Conservation (phyloP, 768 basidiomycete species). For the Mycena metata region DNA sequence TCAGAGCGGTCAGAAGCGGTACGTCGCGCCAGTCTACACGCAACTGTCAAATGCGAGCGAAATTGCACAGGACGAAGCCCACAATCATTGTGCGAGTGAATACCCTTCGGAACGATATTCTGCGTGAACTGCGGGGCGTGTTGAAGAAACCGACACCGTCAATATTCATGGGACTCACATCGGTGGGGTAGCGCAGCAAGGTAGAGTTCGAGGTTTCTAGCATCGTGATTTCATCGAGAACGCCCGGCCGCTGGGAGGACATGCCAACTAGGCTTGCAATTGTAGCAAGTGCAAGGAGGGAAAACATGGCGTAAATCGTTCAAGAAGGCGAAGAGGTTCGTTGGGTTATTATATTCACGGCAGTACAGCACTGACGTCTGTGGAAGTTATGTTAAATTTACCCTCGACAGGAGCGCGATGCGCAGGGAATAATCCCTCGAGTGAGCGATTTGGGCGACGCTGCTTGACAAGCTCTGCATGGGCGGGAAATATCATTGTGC, state of each 20-base stretch:
- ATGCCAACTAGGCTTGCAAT: slow-evolving; percentile 11
- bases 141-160: neutral
- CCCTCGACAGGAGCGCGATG: neutral
- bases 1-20: slow-evolving; percentile 62
- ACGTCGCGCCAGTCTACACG: slow-evolving; percentile 65
- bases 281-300: neutral
- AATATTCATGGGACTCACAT: neutral
- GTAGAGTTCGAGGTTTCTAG: slow-evolving; percentile 54
- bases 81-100: slow-evolving; percentile 73
- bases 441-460: too few species aligned
- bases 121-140: slow-evolving; percentile 55
- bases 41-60: neutral
- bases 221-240: slow-evolving; percentile 39
- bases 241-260: slow-evolving; percentile 28
- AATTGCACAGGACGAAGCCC: slow-evolving; percentile 26
- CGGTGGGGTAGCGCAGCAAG: slow-evolving; percentile 58
- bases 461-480: too few species aligned
- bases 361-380: slow-evolving; percentile 2
- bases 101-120: slow-evolving; percentile 59
- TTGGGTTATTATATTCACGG: neutral
- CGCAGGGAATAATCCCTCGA: too few species aligned
- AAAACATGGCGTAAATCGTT: slow-evolving; percentile 1
- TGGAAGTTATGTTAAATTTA: slow-evolving; percentile 14
- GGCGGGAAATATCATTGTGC: too few species aligned
- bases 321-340: neutral